Evolutionary conservation across 2,329 filamentous ascomycete species (phyloP).

Genomic region (Penicillium sp.): DNA sequence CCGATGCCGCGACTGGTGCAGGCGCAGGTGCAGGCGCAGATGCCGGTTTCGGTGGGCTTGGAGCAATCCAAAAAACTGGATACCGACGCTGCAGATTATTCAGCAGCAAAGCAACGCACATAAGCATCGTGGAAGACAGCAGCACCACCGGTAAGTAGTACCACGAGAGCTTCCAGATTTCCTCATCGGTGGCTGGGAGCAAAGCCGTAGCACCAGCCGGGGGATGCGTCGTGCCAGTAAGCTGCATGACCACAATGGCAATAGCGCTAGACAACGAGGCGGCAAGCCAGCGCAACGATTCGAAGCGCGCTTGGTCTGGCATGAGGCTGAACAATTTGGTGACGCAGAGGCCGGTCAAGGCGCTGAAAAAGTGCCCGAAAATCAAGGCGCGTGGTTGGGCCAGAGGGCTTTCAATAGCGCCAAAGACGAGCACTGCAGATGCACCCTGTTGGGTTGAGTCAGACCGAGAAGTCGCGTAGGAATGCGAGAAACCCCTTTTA

Average conservation of each 20-base stretch:
- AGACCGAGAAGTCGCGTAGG: not conserved
- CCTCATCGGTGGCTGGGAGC: constrained; percentile 27
- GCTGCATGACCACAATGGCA: constrained; percentile 31
- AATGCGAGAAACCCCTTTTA: not conserved
- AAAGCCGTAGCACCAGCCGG: constrained; percentile 35
- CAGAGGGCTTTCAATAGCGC: constrained; percentile 31
- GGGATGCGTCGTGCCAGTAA: constrained; percentile 33
- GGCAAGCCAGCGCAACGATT: constrained; percentile 30
- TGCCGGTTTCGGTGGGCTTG: constrained; percentile 14
- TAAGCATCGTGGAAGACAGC: constrained; percentile 28
- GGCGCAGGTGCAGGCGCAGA: constrained; percentile 3
- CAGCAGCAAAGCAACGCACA: constrained; percentile 27
- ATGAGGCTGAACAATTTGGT: constrained; percentile 33
- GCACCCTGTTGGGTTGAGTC: constrained; percentile 22
- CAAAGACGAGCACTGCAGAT: constrained; percentile 32
- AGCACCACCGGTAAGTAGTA: constrained; percentile 31
- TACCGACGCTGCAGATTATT: constrained; percentile 34
- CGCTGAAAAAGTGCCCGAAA: constrained; percentile 33
- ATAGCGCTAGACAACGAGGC: constrained; percentile 28
- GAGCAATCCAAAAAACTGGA: constrained; percentile 32
- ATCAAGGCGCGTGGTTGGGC: constrained; percentile 33
- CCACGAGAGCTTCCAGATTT: constrained; percentile 31
- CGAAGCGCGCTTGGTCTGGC: constrained; percentile 27
- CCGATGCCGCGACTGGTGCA: not conserved
- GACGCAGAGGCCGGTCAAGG: constrained; percentile 28